These are phyloP conservation scores for Collariella sp. DNA, from an alignment of 495 filamentous ascomycete species.

Conservation along the genomic window DNA sequence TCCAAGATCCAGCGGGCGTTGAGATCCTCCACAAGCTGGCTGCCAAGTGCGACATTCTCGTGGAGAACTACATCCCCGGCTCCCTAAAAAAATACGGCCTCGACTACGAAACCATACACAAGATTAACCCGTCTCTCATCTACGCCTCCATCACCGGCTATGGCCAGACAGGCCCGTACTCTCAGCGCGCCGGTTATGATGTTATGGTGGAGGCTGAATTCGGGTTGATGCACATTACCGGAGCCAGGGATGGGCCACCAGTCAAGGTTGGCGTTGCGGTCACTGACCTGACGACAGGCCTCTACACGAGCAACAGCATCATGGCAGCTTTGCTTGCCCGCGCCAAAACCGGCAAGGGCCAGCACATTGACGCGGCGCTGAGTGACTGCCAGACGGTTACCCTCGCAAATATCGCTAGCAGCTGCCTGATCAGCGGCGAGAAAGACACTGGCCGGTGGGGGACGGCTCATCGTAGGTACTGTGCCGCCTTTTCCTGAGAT, in stretches of 20 bases:
- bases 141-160: slow-evolving; percentile 59
- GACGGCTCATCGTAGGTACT: slow-evolving; percentile 77
- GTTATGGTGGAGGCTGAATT: slow-evolving; percentile 99
- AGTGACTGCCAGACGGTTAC: slow-evolving; percentile 95
- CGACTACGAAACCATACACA: slow-evolving; percentile 69
- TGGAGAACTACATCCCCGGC: slow-evolving; percentile 94
- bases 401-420: slow-evolving; percentile 86
- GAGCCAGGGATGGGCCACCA: slow-evolving; percentile 74
- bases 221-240: slow-evolving; percentile 97
- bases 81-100: slow-evolving; percentile 84
- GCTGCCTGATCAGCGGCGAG: slow-evolving; percentile 79
- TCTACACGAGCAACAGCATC: slow-evolving; percentile 96
- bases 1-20: slow-evolving; percentile 73
- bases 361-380: slow-evolving; percentile 85
- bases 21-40: slow-evolving; percentile 79
- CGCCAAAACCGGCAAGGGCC: slow-evolving; percentile 49
- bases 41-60: slow-evolving; percentile 79
- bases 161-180: slow-evolving; percentile 90
- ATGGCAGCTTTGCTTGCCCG: slow-evolving; percentile 85
- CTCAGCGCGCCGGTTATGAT: slow-evolving; percentile 85
- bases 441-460: slow-evolving; percentile 87
- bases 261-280: slow-evolving; percentile 97
- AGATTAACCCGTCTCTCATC: slow-evolving; percentile 71
- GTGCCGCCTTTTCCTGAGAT: neutral
- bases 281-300: slow-evolving; percentile 87